These are phyloP conservation scores for Xylariales sp. DNA, from an alignment of 2,329 filamentous ascomycete genomes.

Conservation along the genomic window DNA sequence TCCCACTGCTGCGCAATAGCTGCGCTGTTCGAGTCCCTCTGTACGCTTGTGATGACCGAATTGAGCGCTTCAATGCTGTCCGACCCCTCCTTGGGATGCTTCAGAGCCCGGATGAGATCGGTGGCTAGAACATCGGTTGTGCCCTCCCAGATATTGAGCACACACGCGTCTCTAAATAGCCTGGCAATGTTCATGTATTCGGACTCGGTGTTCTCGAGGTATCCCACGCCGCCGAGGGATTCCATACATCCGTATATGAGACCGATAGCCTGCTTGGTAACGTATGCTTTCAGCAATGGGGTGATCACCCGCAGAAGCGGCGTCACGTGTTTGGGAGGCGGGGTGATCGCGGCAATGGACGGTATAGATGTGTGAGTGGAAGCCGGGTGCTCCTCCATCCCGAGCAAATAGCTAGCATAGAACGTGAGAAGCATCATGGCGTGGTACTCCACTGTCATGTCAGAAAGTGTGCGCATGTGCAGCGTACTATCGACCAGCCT, in stretches of 20 bases:
- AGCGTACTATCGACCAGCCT: slow-evolving; percentile 56
- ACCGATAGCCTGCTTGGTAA: slow-evolving; percentile 34
- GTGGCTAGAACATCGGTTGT: slow-evolving; percentile 73
- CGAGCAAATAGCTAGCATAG: slow-evolving; percentile 54
- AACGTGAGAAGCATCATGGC: slow-evolving; percentile 47
- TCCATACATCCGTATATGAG: slow-evolving; percentile 43
- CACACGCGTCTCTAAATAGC: slow-evolving; percentile 62
- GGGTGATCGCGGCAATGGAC: slow-evolving; percentile 20
- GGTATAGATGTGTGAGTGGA: slow-evolving; percentile 4
- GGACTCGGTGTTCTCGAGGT: slow-evolving; percentile 59
- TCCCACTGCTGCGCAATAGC: slow-evolving; percentile 54
- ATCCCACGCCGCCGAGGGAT: slow-evolving; percentile 43
- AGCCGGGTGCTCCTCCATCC: slow-evolving; percentile 38
- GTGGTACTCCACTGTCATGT: slow-evolving; percentile 58
- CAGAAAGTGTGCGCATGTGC: slow-evolving; percentile 60
- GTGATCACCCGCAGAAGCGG: slow-evolving; percentile 66
- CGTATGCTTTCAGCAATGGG: slow-evolving; percentile 67
- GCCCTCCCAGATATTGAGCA: slow-evolving; percentile 44
- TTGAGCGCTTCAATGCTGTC: slow-evolving; percentile 58
- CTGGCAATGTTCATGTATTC: slow-evolving; percentile 67
- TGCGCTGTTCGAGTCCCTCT: not conserved
- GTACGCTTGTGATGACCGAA: slow-evolving; percentile 52
- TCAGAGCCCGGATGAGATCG: slow-evolving; percentile 61
- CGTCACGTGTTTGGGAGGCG: slow-evolving; percentile 22
- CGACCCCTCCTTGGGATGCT: slow-evolving; percentile 55